Conservation (phyloP, 371 early-diverging fungal species). For the Apophysomyces ossiformis region DNA sequence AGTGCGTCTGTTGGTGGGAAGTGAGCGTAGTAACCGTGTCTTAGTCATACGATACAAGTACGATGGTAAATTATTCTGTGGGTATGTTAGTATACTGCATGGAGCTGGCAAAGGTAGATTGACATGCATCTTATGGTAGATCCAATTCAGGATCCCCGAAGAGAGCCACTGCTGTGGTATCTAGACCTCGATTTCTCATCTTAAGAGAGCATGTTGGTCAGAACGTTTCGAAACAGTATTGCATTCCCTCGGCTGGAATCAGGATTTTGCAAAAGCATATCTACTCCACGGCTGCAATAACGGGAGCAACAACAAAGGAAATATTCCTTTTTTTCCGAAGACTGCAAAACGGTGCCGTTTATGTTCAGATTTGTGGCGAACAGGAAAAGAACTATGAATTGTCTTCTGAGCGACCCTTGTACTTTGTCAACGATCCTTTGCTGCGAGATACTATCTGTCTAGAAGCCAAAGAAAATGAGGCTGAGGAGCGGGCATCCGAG, state of each 20-base stretch:
- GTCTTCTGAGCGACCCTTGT: neutral
- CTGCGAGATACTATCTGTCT: neutral
- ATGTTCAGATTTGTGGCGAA: neutral
- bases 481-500: neutral
- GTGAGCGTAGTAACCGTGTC: neutral
- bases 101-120: neutral
- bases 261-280: neutral
- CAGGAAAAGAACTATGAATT: neutral
- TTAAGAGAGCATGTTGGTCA: neutral
- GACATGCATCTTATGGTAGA: neutral
- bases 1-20: neutral
- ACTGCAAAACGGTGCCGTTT: neutral
- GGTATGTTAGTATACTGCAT: neutral
- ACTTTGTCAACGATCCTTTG: neutral
- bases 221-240: neutral
- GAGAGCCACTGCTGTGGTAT: neutral
- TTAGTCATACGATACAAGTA: neutral
- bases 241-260: neutral
- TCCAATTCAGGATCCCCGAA: neutral
- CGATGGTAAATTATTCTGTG: neutral
- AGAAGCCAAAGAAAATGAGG: neutral
- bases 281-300: neutral
- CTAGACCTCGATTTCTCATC: neutral
- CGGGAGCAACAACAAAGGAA: neutral
- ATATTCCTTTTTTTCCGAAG: neutral